A percentile compares a stretch with the other conserved stretches of the same genome.
Conservation (phyloP, 2,329 filamentous ascomycete species). For the Hypoxylon rubiginosum region DNA sequence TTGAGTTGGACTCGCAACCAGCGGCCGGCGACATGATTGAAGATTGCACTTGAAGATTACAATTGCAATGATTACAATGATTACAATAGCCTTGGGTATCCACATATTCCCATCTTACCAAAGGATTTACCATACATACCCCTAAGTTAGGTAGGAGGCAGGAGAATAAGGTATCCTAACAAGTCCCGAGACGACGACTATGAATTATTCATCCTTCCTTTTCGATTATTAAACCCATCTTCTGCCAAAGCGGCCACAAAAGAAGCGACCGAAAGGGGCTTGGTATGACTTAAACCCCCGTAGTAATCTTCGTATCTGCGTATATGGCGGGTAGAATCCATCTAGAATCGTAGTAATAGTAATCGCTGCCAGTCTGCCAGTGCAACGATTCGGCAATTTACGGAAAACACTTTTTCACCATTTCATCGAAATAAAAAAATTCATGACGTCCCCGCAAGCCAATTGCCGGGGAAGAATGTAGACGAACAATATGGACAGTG, state of each 20-base stretch:
- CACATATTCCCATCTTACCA: not conserved
- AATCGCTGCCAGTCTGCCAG: slow-evolving; percentile 5
- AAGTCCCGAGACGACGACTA: not conserved
- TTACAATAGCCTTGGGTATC: not conserved
- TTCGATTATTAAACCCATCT: not conserved
- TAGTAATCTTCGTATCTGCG: slow-evolving; percentile 20
- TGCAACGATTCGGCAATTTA: slow-evolving; percentile 33
- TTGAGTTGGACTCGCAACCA: slow-evolving; percentile 16
- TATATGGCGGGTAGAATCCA: slow-evolving; percentile 8
- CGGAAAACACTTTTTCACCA: slow-evolving; percentile 7
- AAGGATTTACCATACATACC: not conserved
- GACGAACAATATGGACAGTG: slow-evolving; percentile 9
- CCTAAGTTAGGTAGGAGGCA: not conserved
- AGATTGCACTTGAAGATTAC: no score
- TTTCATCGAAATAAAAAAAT: slow-evolving; percentile 13
- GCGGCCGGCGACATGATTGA: not conserved
- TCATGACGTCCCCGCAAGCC: slow-evolving; percentile 31
- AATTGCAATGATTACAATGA: not conserved
- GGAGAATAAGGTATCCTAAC: not conserved
- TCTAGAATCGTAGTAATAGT: slow-evolving; percentile 24
- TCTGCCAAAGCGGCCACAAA: slow-evolving; percentile 19
- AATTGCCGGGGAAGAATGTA: slow-evolving; percentile 28
- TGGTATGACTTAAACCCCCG: slow-evolving; percentile 14
- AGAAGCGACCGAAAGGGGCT: slow-evolving; percentile 28
- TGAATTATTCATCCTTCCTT: not conserved